Conservation (phyloP, 2,329 filamentous ascomycete genomes). For the Polytolypa hystricis region DNA sequence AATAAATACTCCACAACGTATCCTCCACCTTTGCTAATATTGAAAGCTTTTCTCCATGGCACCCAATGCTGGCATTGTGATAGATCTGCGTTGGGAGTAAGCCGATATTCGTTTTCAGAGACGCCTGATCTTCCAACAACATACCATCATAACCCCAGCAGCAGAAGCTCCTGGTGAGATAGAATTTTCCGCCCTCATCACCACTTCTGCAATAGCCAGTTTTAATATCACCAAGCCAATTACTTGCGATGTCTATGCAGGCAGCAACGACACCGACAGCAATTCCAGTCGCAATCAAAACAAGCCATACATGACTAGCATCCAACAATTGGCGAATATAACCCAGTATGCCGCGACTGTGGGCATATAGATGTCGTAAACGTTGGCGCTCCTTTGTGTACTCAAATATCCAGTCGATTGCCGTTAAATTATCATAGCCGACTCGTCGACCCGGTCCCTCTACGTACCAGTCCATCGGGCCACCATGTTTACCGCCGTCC, state of each 20-base stretch:
- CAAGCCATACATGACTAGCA: constrained; percentile 81
- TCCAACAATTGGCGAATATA: constrained; percentile 65
- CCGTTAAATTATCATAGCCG: constrained; percentile 90
- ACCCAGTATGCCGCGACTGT: constrained; percentile 59
- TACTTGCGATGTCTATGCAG: constrained; percentile 76
- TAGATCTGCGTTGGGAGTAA: constrained; percentile 39
- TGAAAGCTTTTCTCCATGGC: constrained; percentile 67
- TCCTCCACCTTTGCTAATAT: constrained; percentile 56
- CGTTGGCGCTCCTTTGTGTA: constrained; percentile 93
- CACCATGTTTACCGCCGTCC: constrained; percentile 30
- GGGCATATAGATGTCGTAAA: constrained; percentile 61
- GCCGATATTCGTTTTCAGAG: too few relatives aligned
- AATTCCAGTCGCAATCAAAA: constrained; percentile 75
- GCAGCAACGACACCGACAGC: constrained; percentile 77
- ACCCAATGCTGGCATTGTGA: constrained; percentile 80
- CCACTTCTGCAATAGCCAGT: constrained; percentile 72
- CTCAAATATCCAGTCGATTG: constrained; percentile 99
- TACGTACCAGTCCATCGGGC: constrained; percentile 64
- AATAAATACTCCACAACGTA: constrained; percentile 83
- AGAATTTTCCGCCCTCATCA: constrained; percentile 73
- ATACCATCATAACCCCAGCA: constrained; percentile 74
- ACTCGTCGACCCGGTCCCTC: constrained; percentile 83
- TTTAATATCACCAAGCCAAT: constrained; percentile 92
- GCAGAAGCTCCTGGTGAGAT: constrained; percentile 83
- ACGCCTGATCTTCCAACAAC: constrained; percentile 6